Evolutionary conservation across 306 rosid species (phyloP).

Genomic region (Castanea sativa): DNA sequence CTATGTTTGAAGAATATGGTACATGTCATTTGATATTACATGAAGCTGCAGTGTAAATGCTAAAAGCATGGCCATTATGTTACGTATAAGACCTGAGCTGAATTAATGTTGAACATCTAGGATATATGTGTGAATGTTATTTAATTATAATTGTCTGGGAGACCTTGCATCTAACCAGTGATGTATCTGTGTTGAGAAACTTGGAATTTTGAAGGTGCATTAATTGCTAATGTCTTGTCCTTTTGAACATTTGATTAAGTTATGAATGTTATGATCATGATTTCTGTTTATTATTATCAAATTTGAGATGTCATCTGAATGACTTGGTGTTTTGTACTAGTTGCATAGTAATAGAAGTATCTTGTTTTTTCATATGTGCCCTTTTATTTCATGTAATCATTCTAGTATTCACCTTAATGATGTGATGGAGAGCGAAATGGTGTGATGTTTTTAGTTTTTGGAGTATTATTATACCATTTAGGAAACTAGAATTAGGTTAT

Average conservation of each 20-base stretch:
- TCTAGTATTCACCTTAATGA: not conserved
- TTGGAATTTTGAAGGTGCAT: slow-evolving; percentile 12
- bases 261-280: not conserved
- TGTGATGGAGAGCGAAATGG: not conserved
- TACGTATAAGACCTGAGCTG: slow-evolving; percentile 15
- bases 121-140: not conserved
- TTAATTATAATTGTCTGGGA: not conserved
- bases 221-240: not conserved
- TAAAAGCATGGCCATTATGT: slow-evolving; percentile 19
- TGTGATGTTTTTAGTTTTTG: not conserved
- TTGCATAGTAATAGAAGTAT: not conserved
- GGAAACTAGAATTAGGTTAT: no score
- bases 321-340: not conserved
- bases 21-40: slow-evolving; percentile 35
- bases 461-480: not conserved
- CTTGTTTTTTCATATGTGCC: not conserved
- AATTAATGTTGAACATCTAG: slow-evolving; percentile 22
- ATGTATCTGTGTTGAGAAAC: not conserved
- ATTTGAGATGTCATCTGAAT: not conserved
- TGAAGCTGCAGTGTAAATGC: slow-evolving; percentile 16
- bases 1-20: slow-evolving; percentile 30
- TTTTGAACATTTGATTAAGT: not conserved
- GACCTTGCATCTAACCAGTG: not conserved
- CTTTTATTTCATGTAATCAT: not conserved
- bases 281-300: not conserved